A percentile compares a stretch with the other conserved stretches of the same genome.
Evolutionary conservation across 495 filamentous ascomycete genomes (phyloP).

Genomic region (Penicillium canescens): DNA sequence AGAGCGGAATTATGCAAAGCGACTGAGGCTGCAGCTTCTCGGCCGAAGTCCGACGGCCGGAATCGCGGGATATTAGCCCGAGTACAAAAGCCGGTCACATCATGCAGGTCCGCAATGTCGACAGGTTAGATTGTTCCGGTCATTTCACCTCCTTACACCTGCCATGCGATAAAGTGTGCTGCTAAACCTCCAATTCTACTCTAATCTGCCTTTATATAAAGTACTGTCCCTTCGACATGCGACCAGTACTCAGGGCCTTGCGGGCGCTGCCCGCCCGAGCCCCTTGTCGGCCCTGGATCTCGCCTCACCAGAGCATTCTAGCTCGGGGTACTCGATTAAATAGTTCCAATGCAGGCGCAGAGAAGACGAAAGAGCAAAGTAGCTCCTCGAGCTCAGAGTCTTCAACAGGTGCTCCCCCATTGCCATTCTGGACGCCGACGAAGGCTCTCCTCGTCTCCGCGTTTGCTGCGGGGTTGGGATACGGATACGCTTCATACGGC

Average conservation of each 20-base stretch:
- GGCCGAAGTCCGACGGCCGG: slow-evolving; percentile 40
- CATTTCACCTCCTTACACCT: neutral
- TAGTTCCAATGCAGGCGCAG: slow-evolving; percentile 17
- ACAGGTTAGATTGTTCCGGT: neutral
- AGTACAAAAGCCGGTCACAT: slow-evolving; percentile 20
- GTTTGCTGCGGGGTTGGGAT: slow-evolving; percentile 39
- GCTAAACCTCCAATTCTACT: too few relatives aligned
- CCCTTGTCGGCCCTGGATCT: slow-evolving; percentile 22
- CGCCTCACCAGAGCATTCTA: slow-evolving; percentile 5
- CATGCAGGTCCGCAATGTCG: slow-evolving; percentile 14
- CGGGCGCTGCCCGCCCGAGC: slow-evolving; percentile 33
- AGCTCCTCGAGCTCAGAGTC: slow-evolving; percentile 15
- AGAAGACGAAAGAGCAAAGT: slow-evolving; percentile 5
- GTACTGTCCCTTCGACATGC: slow-evolving; percentile 18
- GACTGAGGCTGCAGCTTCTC: slow-evolving; percentile 13
- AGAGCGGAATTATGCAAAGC: neutral
- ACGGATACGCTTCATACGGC: slow-evolving; percentile 29
- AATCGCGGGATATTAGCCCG: slow-evolving; percentile 10
- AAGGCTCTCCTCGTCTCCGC: slow-evolving; percentile 34
- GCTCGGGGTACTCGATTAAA: slow-evolving; percentile 17
- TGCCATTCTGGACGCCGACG: slow-evolving; percentile 32
- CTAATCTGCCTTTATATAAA: too few relatives aligned
- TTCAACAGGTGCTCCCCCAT: slow-evolving; percentile 6
- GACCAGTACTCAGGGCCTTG: slow-evolving; percentile 18
- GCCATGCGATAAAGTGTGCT: slow-evolving; percentile 1